Percentiles rank a stretch among this genome's conserved stretches.
Conservation (phyloP, 2,329 filamentous ascomycete genomes). For the Monilinia polystroma region DNA sequence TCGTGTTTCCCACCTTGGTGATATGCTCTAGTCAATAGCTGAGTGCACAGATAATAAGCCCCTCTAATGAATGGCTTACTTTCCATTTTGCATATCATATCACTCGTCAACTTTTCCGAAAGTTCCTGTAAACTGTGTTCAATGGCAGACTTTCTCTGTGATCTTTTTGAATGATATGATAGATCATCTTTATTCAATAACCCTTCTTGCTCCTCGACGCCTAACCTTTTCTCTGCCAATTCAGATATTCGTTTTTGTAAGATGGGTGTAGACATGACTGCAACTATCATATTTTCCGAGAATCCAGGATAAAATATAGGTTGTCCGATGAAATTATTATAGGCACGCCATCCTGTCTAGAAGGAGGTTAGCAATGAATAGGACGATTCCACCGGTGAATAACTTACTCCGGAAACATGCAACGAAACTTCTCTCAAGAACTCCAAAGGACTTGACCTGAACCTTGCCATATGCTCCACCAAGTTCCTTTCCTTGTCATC, state of each 20-base stretch:
- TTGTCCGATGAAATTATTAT: slow-evolving; percentile 86
- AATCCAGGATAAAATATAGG: slow-evolving; percentile 93
- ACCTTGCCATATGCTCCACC: slow-evolving; percentile 82
- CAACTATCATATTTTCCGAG: slow-evolving; percentile 80
- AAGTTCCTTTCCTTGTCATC: slow-evolving; percentile 65
- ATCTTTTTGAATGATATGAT: slow-evolving; percentile 53
- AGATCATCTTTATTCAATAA: slow-evolving; percentile 57
- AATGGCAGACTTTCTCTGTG: slow-evolving; percentile 61
- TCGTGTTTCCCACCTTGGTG: slow-evolving; percentile 65
- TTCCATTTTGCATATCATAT: slow-evolving; percentile 99
- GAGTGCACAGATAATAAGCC: slow-evolving; percentile 86
- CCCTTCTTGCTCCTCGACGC: slow-evolving; percentile 75
- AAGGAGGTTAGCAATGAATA: slow-evolving; percentile 4
- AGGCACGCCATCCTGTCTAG: slow-evolving; percentile 83
- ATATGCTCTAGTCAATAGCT: slow-evolving; percentile 88
- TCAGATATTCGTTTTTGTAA: slow-evolving; percentile 72
- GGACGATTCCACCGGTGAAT: neutral
- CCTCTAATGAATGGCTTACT: slow-evolving; percentile 88
- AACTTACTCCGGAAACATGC: slow-evolving; percentile 70
- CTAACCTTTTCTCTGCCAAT: slow-evolving; percentile 71
- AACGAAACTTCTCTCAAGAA: slow-evolving; percentile 93
- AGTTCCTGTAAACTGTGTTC: slow-evolving; percentile 74
- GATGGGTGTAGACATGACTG: slow-evolving; percentile 72
- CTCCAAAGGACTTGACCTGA: slow-evolving; percentile 68
- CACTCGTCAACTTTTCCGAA: slow-evolving; percentile 81